Evolutionary conservation across 441 rosid species (phyloP).

Genomic region (Metrosideros polymorpha): DNA sequence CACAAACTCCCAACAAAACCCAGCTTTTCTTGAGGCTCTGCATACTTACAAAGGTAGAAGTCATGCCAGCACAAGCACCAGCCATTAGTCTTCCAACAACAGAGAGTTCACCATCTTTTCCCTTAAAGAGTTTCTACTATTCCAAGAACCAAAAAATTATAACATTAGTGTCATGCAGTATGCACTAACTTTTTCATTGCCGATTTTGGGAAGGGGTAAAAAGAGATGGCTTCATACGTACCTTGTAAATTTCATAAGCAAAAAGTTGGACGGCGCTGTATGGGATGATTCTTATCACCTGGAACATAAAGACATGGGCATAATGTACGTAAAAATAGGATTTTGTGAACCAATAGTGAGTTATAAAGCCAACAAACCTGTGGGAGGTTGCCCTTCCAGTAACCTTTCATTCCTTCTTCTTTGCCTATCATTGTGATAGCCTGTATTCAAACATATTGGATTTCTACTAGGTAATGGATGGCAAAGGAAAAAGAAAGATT

Average conservation of each 20-base stretch:
- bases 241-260: constrained; percentile 95
- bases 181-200: not conserved
- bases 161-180: not conserved
- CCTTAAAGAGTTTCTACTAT: constrained; percentile 71
- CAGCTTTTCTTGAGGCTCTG: not conserved
- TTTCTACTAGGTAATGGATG: not conserved
- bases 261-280: constrained; percentile 94
- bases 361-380: constrained; percentile 32
- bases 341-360: not conserved
- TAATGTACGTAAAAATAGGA: constrained; percentile 8
- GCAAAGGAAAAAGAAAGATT: not conserved
- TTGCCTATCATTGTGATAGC: constrained; percentile 66
- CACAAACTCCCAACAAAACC: not conserved
- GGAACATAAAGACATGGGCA: constrained; percentile 12
- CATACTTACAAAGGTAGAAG: constrained; percentile 82
- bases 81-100: constrained; percentile 92
- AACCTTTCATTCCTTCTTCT: constrained; percentile 91
- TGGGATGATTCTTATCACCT: constrained; percentile 89
- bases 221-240: constrained; percentile 8
- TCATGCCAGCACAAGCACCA: constrained; percentile 99
- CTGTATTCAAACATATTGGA: constrained; percentile 24
- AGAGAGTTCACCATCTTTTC: constrained; percentile 76
- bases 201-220: not conserved
- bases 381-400: constrained; percentile 97
- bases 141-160: not conserved